These are phyloP conservation scores for Syzygium oleosum DNA, from an alignment of 345 rosid species.

Conservation along the genomic window DNA sequence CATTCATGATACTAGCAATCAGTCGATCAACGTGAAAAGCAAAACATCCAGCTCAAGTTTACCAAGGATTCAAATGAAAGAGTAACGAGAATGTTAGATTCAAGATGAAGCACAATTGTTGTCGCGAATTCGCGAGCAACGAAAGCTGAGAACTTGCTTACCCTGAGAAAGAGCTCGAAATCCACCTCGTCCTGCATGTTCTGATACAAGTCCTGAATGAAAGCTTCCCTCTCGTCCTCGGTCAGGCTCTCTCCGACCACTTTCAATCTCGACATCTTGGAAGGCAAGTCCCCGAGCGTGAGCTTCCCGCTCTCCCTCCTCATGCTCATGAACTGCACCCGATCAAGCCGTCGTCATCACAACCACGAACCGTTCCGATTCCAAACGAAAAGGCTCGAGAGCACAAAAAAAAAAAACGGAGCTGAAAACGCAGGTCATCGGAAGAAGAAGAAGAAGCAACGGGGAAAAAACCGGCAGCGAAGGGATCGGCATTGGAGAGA, in stretches of 20 bases:
- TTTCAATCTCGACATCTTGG: slow-evolving; percentile 81
- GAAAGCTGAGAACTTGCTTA: slow-evolving; percentile 5
- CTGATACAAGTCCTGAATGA: slow-evolving; percentile 58
- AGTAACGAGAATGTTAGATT: background rate
- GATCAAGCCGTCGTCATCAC: background rate
- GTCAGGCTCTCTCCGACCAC: slow-evolving; percentile 75
- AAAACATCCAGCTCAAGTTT: background rate
- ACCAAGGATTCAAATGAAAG: background rate
- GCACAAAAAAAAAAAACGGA: background rate
- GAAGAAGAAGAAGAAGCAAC: background rate
- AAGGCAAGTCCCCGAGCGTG: slow-evolving; percentile 65
- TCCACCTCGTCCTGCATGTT: slow-evolving; percentile 71
- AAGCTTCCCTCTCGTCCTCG: slow-evolving; percentile 57
- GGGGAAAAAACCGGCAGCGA: background rate
- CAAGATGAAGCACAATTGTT: background rate
- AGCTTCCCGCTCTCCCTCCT: slow-evolving; percentile 93
- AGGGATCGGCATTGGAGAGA: too few relatives aligned
- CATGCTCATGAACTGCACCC: slow-evolving; percentile 66
- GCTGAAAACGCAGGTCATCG: background rate
- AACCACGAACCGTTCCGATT: background rate
- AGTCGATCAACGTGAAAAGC: background rate
- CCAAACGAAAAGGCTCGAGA: background rate
- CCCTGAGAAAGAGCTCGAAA: slow-evolving; percentile 93
- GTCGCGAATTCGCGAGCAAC: background rate
- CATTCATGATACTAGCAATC: background rate